Evolutionary conservation across 768 basidiomycete genomes (phyloP).

Genomic region (Pleurotus platypus): DNA sequence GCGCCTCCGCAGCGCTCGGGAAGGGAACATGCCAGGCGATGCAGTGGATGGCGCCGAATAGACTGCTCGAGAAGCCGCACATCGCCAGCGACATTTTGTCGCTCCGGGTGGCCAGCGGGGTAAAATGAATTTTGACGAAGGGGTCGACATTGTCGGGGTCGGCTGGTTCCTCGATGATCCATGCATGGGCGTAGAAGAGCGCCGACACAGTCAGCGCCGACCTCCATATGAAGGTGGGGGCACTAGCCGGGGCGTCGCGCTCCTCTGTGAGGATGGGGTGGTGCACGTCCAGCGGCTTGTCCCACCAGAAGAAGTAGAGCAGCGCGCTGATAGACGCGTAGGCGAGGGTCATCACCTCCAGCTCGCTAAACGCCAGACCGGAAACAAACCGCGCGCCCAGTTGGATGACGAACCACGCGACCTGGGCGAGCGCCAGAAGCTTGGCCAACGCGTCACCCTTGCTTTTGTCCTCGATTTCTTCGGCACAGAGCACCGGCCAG

Average conservation of each 20-base stretch:
- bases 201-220: not conserved
- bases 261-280: conserved; percentile 14
- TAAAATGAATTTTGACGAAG: too few relatives aligned
- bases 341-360: conserved; percentile 32
- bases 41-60: conserved; percentile 23
- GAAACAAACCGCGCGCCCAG: conserved; percentile 20
- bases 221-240: not conserved
- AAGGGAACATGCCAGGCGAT: conserved; percentile 24
- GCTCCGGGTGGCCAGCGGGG: not conserved
- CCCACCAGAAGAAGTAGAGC: conserved; percentile 32
- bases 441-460: conserved; percentile 33
- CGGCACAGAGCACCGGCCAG: conserved; percentile 6
- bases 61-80: not conserved
- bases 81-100: not conserved
- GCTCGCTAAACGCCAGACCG: conserved; percentile 26
- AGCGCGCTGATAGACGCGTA: conserved; percentile 26
- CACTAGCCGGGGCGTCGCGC: not conserved
- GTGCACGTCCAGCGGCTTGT: conserved; percentile 32
- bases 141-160: not conserved
- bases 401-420: conserved; percentile 30
- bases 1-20: conserved; percentile 14
- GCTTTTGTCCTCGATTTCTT: conserved; percentile 19
- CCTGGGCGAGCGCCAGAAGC: conserved; percentile 26
- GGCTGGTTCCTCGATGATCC: not conserved
- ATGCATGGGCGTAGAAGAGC: not conserved